A percentile compares a stretch with the other conserved stretches of the same genome.
phyloP scores from a whole-genome alignment of 768 basidiomycete genomes.

The Lanmaoa rubissima region DNA sequence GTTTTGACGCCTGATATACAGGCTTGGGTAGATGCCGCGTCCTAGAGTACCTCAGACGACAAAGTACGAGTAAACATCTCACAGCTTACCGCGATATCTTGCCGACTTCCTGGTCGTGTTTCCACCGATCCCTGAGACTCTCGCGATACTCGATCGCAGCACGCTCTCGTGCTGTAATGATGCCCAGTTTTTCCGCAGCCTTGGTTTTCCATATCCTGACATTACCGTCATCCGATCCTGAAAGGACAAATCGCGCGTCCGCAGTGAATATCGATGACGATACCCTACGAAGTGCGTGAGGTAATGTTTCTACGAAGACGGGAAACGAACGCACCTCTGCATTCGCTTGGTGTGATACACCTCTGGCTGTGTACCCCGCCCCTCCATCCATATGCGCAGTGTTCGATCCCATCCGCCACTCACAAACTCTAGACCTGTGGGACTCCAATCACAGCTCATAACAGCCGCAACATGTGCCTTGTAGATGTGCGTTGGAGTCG shows the following conservation, averaged over 20 bases:
- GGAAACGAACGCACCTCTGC: conserved; percentile 65
- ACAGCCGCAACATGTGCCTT: conserved; percentile 97
- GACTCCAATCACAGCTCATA: conserved; percentile 97
- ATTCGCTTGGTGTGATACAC: conserved; percentile 99
- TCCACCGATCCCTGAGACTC: conserved; percentile 86
- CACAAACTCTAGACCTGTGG: conserved; percentile 93
- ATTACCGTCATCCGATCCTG: conserved; percentile 94
- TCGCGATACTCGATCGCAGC: conserved; percentile 92
- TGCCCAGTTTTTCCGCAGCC: conserved; percentile 88
- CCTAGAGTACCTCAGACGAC: conserved; percentile 35
- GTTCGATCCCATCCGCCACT: conserved; percentile 97
- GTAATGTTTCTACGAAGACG: not conserved
- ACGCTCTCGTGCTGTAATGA: conserved; percentile 86
- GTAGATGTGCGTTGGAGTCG: conserved; percentile 86
- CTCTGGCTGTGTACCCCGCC: conserved; percentile 76
- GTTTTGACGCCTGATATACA: conserved; percentile 82
- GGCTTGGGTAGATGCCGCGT: conserved; percentile 85
- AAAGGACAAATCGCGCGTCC: conserved; percentile 87
- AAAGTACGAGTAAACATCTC: not conserved
- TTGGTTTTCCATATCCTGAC: conserved; percentile 94
- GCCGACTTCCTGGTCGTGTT: conserved; percentile 75
- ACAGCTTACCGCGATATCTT: conserved; percentile 70
- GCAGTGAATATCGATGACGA: conserved; percentile 85
- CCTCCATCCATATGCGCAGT: conserved; percentile 89
- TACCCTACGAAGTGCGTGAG: conserved; percentile 49